These are phyloP conservation scores for Alternaria atra DNA, from an alignment of 2,329 filamentous ascomycete species.

Conservation along the genomic window DNA sequence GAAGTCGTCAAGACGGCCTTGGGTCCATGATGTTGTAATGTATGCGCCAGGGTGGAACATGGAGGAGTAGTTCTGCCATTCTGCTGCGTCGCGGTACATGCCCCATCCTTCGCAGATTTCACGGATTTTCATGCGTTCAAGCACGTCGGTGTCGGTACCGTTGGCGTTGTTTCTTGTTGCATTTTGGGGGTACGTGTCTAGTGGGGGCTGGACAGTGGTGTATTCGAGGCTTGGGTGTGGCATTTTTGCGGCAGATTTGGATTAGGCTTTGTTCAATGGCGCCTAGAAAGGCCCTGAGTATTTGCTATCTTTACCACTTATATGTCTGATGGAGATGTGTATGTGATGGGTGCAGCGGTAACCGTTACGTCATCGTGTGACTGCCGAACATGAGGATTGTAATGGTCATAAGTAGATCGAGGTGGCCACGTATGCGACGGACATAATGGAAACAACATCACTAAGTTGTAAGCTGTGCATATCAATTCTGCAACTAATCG, in stretches of 20 bases:
- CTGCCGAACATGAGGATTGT: neutral
- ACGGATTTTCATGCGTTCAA: neutral
- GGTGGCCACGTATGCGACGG: neutral
- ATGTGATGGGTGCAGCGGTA: neutral
- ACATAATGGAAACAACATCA: no score
- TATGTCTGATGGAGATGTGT: neutral
- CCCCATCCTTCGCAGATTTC: neutral
- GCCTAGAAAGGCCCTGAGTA: accelerated
- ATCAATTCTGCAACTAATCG: neutral
- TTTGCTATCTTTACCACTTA: neutral
- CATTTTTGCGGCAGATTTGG: neutral
- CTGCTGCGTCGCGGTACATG: neutral
- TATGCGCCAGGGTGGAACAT: conserved; percentile 1
- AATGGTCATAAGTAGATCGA: neutral
- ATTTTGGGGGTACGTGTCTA: neutral
- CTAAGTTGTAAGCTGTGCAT: neutral
- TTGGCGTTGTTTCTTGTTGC: neutral
- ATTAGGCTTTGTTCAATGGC: neutral
- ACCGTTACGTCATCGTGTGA: neutral
- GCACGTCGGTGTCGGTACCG: neutral
- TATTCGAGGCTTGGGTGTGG: neutral
- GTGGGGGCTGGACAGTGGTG: neutral
- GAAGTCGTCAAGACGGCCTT: neutral
- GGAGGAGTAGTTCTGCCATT: neutral
- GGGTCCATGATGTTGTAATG: neutral